Evolutionary conservation across 768 basidiomycete species (phyloP).

Genomic region (Cystobasidium tubakii): DNA sequence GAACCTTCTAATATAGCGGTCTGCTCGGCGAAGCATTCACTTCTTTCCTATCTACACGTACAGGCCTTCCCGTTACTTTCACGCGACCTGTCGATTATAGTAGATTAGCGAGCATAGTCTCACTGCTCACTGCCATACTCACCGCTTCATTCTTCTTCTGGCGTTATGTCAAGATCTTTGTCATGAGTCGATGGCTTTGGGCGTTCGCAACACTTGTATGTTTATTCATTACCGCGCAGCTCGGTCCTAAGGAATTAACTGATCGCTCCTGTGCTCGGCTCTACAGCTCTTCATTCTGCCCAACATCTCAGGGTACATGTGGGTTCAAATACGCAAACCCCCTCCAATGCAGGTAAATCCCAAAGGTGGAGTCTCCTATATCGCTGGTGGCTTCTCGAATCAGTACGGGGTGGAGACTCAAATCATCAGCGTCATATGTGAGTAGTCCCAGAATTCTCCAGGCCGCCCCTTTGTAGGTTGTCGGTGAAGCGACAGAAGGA

Average conservation of each 20-base stretch:
- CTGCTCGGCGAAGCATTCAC: conserved; percentile 75
- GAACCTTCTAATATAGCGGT: too few relatives aligned
- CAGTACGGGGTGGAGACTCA: conserved; percentile 91
- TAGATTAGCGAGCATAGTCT: conserved; percentile 56
- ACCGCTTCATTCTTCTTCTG: conserved; percentile 55
- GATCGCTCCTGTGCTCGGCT: conserved; percentile 21
- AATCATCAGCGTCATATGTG: conserved; percentile 77
- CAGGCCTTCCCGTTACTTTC: conserved; percentile 62
- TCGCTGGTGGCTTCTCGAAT: conserved; percentile 79
- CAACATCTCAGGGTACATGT: conserved; percentile 95
- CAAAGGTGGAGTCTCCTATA: conserved; percentile 57
- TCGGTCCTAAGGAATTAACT: conserved; percentile 35
- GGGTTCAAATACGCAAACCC: conserved; percentile 76
- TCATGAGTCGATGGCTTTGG: conserved; percentile 51
- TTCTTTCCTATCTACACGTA: conserved; percentile 64
- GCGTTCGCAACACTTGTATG: conserved; percentile 37
- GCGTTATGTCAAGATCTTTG: conserved; percentile 57
- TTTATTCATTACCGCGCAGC: too few relatives aligned
- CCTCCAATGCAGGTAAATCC: conserved; percentile 61
- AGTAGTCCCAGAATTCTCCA: too few relatives aligned
- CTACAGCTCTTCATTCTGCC: conserved; percentile 58
- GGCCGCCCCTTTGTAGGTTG: too few relatives aligned
- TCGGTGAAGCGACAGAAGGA: too few relatives aligned
- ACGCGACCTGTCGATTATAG: conserved; percentile 60
- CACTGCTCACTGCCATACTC: conserved; percentile 54